Conservation (phyloP, 2,329 filamentous ascomycete genomes). For the Escovopsis weberi region DNA sequence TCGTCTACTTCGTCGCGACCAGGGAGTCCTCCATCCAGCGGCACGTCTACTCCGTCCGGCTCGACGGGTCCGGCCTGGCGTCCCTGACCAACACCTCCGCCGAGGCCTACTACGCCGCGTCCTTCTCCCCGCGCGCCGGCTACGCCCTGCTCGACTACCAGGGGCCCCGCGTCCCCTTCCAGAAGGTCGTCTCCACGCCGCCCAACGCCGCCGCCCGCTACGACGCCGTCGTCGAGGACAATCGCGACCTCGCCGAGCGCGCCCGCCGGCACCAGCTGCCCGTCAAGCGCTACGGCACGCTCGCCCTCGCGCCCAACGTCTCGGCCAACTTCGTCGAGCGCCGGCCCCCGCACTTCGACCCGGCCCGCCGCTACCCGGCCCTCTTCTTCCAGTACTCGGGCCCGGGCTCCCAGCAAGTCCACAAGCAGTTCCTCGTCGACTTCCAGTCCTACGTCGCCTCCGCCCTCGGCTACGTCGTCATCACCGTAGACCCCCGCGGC, state of each 20-base stretch:
- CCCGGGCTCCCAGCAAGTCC: conserved; percentile 80
- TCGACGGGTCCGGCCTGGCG: conserved; percentile 61
- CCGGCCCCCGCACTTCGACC: conserved; percentile 76
- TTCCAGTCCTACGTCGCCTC: conserved; percentile 85
- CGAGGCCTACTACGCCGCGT: conserved; percentile 67
- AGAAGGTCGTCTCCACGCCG: conserved; percentile 77
- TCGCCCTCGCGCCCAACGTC: conserved; percentile 66
- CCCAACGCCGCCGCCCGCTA: conserved; percentile 35
- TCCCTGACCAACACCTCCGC: conserved; percentile 59
- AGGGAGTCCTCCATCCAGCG: conserved; percentile 80
- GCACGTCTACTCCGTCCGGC: conserved; percentile 78
- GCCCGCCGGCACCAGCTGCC: conserved; percentile 70
- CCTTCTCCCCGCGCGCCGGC: conserved; percentile 69
- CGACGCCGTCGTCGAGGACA: conserved; percentile 63
- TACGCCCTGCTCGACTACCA: conserved; percentile 75
- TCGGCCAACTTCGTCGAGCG: conserved; percentile 64
- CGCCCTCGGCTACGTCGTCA: conserved; percentile 76
- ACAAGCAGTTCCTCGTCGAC: conserved; percentile 67
- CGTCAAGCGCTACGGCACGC: conserved; percentile 64
- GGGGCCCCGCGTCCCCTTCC: conserved; percentile 78
- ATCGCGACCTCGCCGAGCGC: conserved; percentile 51
- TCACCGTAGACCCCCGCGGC: conserved; percentile 86
- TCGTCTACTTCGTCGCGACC: conserved; percentile 83
- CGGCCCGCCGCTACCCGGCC: conserved; percentile 76
- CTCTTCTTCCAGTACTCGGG: conserved; percentile 93